Conservation (phyloP, 495 filamentous ascomycete species). For the Neurospora sp. region DNA sequence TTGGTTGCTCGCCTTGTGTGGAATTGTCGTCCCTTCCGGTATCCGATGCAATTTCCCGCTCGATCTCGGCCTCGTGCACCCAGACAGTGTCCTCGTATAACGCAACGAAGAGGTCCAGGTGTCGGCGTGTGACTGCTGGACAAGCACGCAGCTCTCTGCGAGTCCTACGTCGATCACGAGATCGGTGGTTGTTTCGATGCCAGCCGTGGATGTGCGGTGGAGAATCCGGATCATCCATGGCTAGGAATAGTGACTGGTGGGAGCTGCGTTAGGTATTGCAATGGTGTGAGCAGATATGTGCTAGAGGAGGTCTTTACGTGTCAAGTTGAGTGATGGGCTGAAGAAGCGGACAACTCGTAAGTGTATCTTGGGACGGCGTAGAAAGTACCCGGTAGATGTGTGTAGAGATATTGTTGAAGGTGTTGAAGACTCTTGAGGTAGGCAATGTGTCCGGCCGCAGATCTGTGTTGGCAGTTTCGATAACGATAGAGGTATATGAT, state of each 20-base stretch:
- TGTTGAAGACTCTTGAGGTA: neutral
- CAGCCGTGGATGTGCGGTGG: neutral
- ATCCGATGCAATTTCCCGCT: neutral
- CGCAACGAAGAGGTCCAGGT: neutral
- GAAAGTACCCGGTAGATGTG: neutral
- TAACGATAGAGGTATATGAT: neutral
- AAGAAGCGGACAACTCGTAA: neutral
- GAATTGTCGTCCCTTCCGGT: accelerated
- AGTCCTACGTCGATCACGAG: neutral
- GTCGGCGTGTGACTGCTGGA: neutral
- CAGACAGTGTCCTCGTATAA: neutral
- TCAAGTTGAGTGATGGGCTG: accelerated
- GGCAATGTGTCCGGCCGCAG: neutral
- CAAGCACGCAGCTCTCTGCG: neutral
- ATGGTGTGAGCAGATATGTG: neutral
- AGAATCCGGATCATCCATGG: neutral
- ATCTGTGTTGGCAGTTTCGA: neutral
- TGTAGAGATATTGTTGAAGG: neutral
- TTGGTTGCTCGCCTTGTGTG: neutral
- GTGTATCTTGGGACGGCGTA: neutral
- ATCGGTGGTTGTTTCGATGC: neutral
- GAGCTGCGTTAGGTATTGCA: neutral
- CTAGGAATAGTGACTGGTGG: neutral
- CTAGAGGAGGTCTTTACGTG: neutral
- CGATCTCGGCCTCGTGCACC: neutral